A percentile compares a stretch with the other conserved stretches of the same genome.
Conservation (phyloP, 306 rosid genomes). For the Acmispon strigosus region DNA sequence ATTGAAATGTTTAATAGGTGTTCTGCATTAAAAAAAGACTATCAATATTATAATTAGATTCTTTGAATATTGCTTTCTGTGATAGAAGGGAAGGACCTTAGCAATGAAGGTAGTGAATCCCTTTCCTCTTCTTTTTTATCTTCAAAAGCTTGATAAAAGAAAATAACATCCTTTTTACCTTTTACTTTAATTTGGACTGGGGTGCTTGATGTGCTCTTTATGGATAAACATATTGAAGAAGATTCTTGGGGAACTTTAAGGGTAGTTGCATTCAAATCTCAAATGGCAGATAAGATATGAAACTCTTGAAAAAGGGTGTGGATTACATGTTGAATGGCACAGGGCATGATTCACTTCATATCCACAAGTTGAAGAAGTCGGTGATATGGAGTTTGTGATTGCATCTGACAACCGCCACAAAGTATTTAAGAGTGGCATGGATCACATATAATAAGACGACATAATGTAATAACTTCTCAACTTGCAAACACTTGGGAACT, state of each 20-base stretch:
- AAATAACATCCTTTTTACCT: not conserved
- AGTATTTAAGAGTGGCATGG: not conserved
- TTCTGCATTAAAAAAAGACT: too few relatives aligned
- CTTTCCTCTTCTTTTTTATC: not conserved
- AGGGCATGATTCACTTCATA: not conserved
- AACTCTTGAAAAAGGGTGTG: not conserved
- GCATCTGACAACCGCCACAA: constrained; percentile 15
- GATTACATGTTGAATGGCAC: not conserved
- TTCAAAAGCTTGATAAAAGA: not conserved
- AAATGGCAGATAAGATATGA: not conserved
- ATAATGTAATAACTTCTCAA: constrained; percentile 7
- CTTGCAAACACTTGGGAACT: constrained; percentile 8
- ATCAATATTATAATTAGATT: not conserved
- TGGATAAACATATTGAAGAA: not conserved
- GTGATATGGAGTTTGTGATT: not conserved
- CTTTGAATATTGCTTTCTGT: constrained; percentile 9
- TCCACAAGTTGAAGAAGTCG: not conserved
- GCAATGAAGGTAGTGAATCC: not conserved
- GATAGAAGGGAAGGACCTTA: not conserved
- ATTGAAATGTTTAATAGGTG: too few relatives aligned
- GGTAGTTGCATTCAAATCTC: not conserved
- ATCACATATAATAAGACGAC: not conserved
- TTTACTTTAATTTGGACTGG: not conserved
- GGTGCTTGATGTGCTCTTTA: not conserved
- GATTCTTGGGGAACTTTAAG: not conserved